Conservation (phyloP, 768 basidiomycete species). For the Boletus pseudo-olivaceus region DNA sequence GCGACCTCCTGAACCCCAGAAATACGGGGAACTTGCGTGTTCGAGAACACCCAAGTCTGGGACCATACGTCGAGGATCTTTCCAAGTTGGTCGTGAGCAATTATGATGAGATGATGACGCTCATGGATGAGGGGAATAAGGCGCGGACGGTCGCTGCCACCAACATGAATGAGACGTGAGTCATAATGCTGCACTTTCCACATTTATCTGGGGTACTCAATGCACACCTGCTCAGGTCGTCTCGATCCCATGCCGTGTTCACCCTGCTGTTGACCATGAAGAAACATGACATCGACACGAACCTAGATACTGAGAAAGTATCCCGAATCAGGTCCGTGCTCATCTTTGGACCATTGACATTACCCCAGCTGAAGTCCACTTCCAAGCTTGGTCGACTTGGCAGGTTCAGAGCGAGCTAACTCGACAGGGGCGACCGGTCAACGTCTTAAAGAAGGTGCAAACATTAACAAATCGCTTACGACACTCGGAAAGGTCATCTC, state of each 20-base stretch:
- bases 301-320: slow-evolving; percentile 96
- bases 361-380: slow-evolving; percentile 9
- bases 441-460: slow-evolving; percentile 94
- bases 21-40: slow-evolving; percentile 95
- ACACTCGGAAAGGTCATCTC: slow-evolving; percentile 98
- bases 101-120: slow-evolving; percentile 96
- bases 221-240: slow-evolving; percentile 54
- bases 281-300: slow-evolving; percentile 76
- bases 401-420: slow-evolving; percentile 95
- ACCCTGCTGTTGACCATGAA: slow-evolving; percentile 94
- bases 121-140: slow-evolving; percentile 99
- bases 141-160: slow-evolving; percentile 98
- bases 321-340: slow-evolving; percentile 81
- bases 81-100: slow-evolving; percentile 88
- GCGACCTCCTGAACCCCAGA: slow-evolving; percentile 95
- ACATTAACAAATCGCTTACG: slow-evolving; percentile 98
- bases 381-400: slow-evolving; percentile 85
- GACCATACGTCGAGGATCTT: slow-evolving; percentile 98
- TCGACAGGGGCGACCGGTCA: slow-evolving; percentile 97
- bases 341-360: neutral
- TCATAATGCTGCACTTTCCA: slow-evolving; percentile 6
- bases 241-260: slow-evolving; percentile 97
- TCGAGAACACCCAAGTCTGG: slow-evolving; percentile 92
- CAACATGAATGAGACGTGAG: slow-evolving; percentile 98
- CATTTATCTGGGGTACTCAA: neutral